Percentiles rank a stretch among this genome's conserved stretches.
Conservation (phyloP, 2,329 filamentous ascomycete genomes). For the Microdochium trichocladiopsis region DNA sequence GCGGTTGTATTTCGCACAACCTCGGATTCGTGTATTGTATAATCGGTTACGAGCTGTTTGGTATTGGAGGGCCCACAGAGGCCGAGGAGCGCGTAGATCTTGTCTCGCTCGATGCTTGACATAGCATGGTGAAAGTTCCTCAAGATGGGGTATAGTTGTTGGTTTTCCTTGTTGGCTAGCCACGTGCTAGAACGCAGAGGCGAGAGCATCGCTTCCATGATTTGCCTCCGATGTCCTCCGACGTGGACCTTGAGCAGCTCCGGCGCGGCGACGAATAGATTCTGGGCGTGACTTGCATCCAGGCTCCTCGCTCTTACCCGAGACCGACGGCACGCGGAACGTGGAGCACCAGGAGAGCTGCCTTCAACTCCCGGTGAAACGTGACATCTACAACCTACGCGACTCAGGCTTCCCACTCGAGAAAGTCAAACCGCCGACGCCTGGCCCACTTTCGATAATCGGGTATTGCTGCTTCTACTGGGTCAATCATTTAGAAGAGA, state of each 20-base stretch:
- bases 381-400: conserved; percentile 25
- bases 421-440: conserved; percentile 8
- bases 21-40: neutral
- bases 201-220: neutral
- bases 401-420: conserved; percentile 13
- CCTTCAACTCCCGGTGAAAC: too few relatives aligned
- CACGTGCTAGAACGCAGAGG: neutral
- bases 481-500: conserved; percentile 20
- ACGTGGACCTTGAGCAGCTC: neutral
- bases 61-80: neutral
- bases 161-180: neutral
- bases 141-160: neutral
- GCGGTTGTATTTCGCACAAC: neutral
- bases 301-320: too few relatives aligned
- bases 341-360: too few relatives aligned
- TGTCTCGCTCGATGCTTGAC: neutral
- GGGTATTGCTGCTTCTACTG: conserved; percentile 26
- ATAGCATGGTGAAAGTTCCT: neutral
- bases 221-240: neutral
- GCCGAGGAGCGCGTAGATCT: neutral
- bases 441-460: conserved; percentile 16
- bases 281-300: too few relatives aligned
- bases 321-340: too few relatives aligned
- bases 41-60: neutral
- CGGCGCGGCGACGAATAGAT: neutral